phyloP scores from a whole-genome alignment of 257 asterid species.

The Solanum rostratum region DNA sequence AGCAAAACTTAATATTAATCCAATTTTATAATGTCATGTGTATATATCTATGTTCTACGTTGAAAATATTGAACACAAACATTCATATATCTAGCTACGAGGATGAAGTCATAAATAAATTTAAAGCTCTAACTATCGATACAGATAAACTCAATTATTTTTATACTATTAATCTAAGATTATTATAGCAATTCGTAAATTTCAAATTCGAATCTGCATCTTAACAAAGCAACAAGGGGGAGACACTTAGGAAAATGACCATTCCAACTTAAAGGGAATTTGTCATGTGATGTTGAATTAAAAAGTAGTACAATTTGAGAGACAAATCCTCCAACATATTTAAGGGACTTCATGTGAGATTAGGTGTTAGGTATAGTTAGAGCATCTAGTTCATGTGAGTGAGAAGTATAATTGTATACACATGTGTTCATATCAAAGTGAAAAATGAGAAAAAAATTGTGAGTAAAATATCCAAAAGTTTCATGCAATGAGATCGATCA shows the following conservation, averaged over 20 bases:
- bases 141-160: neutral
- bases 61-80: neutral
- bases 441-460: neutral
- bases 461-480: neutral
- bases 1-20: neutral
- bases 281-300: neutral
- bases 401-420: neutral
- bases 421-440: neutral
- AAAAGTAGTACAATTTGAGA: neutral
- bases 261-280: neutral
- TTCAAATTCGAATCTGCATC: rapidly evolving
- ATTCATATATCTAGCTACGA: neutral
- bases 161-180: rapidly evolving
- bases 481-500: neutral
- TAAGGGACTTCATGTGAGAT: conserved; percentile 3
- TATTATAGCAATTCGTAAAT: neutral
- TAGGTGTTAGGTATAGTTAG: conserved; percentile 1
- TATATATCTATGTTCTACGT: neutral
- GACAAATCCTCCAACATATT: neutral
- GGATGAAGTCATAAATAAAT: neutral
- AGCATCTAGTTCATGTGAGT: neutral
- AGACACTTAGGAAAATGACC: neutral
- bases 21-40: neutral
- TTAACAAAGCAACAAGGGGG: neutral
- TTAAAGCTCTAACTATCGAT: neutral